phyloP scores from a whole-genome alignment of 202 grass and related monocot species.

The Setaria italica region DNA sequence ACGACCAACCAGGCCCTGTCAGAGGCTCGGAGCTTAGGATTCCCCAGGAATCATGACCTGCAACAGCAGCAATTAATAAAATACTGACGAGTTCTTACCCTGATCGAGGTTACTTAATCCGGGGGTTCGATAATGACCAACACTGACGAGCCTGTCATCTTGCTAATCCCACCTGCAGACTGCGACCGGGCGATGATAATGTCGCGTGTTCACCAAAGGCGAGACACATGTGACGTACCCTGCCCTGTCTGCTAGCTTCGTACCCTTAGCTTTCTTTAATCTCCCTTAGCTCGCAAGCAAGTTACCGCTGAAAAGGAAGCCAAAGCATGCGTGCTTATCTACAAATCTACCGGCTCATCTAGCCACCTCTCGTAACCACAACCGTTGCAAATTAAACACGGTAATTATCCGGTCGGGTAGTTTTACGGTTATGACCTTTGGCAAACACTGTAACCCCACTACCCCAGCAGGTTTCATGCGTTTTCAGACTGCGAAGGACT shows the following conservation, averaged over 20 bases:
- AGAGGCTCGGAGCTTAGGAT: neutral
- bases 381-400: neutral
- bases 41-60: neutral
- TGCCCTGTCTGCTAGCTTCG: neutral
- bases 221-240: constrained; percentile 43
- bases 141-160: constrained; percentile 26
- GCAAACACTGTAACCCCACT: neutral
- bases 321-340: constrained; percentile 16
- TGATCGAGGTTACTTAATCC: constrained; percentile 11
- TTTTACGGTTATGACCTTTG: neutral
- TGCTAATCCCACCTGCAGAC: constrained; percentile 40
- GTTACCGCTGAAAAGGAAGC: constrained; percentile 29
- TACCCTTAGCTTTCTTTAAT: neutral
- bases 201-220: constrained; percentile 48
- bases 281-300: constrained; percentile 46
- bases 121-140: constrained; percentile 23
- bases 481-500: neutral
- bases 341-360: neutral
- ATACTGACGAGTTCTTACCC: neutral
- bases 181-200: constrained; percentile 47
- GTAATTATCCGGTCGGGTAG: neutral
- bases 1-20: neutral
- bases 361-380: neutral
- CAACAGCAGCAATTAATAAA: neutral
- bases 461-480: neutral